phyloP scores from a whole-genome alignment of 306 rosid species.

The Clitoria ternatea region DNA sequence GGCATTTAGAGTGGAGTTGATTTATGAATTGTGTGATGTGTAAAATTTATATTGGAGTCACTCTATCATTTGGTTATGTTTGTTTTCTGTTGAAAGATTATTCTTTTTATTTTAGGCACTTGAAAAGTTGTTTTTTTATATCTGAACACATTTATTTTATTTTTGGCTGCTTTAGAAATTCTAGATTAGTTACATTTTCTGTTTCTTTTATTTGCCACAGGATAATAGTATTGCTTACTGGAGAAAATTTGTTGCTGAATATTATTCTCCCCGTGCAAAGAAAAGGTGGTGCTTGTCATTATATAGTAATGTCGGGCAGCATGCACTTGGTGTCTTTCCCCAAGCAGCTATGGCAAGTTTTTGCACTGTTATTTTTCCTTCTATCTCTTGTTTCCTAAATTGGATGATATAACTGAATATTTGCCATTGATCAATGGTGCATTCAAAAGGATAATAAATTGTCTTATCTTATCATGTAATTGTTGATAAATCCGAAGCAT shows the following conservation, averaged over 20 bases:
- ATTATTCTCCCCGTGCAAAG: conserved; percentile 94
- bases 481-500: neutral
- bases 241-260: conserved; percentile 95
- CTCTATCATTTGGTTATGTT: neutral
- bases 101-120: neutral
- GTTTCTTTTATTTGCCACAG: conserved; percentile 43
- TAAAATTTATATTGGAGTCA: neutral
- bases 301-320: conserved; percentile 83
- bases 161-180: neutral
- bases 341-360: conserved; percentile 82
- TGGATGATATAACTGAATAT: neutral
- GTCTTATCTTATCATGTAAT: neutral
- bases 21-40: neutral
- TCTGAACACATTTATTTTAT: neutral
- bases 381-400: neutral
- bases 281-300: conserved; percentile 94
- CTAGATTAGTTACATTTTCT: neutral
- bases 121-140: neutral
- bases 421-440: neutral
- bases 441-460: neutral
- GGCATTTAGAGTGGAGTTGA: neutral
- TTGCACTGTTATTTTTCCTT: conserved; percentile 5
- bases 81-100: neutral
- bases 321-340: conserved; percentile 92
- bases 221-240: conserved; percentile 94